Percentiles rank a stretch among this genome's conserved stretches.
These are phyloP conservation scores for Vanderwaltozyma tropicalis DNA, from an alignment of 805 yeast genomes.

Conservation along the genomic window DNA sequence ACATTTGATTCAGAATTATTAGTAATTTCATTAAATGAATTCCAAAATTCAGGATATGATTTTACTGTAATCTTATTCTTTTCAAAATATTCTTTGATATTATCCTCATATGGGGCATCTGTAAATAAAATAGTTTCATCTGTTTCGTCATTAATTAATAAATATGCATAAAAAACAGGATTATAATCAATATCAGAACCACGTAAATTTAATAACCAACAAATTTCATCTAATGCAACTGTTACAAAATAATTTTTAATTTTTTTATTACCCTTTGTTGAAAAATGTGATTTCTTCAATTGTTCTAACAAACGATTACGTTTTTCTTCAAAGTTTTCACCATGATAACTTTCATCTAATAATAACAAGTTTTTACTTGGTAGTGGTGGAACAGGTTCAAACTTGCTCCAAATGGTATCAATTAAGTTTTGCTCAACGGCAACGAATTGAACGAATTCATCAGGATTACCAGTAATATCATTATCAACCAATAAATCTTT, in stretches of 20 bases:
- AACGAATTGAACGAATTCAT: constrained; percentile 35
- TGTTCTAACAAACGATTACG: constrained; percentile 35
- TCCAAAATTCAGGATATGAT: constrained; percentile 50
- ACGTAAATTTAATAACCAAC: constrained; percentile 83
- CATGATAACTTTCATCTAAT: constrained; percentile 48
- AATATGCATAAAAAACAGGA: constrained; percentile 73
- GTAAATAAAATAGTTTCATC: constrained; percentile 42
- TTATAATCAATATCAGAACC: constrained; percentile 74
- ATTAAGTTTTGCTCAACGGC: constrained; percentile 57
- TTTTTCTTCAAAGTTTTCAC: constrained; percentile 53
- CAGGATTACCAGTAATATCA: constrained; percentile 16
- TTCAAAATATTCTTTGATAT: constrained; percentile 32
- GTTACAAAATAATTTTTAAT: constrained; percentile 40
- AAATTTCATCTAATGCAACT: constrained; percentile 76
- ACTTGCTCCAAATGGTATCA: constrained; percentile 61
- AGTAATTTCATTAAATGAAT: constrained; percentile 33
- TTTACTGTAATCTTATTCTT: constrained; percentile 38
- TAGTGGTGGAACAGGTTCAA: constrained; percentile 55
- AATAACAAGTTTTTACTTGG: constrained; percentile 39
- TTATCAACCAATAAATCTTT: constrained; percentile 7
- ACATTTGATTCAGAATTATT: constrained; percentile 15
- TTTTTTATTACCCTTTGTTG: not conserved
- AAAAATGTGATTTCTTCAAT: constrained; percentile 20
- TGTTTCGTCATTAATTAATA: constrained; percentile 33
- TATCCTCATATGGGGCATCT: constrained; percentile 34